Conservation (phyloP, 495 filamentous ascomycete species). For the Podospora pseudocomata region DNA sequence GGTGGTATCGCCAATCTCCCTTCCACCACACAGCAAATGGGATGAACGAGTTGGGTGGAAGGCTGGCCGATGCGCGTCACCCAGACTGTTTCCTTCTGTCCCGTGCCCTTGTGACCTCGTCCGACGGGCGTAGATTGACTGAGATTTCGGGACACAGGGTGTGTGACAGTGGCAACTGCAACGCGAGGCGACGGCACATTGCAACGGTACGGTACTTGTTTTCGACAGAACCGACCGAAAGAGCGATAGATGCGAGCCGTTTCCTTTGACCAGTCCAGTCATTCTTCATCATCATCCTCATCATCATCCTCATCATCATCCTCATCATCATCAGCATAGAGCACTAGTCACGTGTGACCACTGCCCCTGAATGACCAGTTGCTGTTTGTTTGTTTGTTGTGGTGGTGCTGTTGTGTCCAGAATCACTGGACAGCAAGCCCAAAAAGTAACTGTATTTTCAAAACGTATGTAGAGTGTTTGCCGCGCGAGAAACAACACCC, state of each 20-base stretch:
- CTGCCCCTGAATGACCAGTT: constrained; percentile 8
- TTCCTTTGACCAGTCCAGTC: background rate
- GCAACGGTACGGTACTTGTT: background rate
- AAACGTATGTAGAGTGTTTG: background rate
- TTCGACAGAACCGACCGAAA: background rate
- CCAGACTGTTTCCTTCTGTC: background rate
- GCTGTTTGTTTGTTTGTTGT: constrained; percentile 7
- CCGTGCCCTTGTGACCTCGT: background rate
- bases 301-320: background rate
- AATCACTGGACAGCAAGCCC: background rate
- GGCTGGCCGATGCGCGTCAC: background rate
- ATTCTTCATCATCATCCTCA: background rate
- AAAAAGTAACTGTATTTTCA: background rate
- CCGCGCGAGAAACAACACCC: background rate
- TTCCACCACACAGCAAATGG: background rate
- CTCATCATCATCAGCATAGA: background rate
- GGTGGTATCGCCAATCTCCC: background rate
- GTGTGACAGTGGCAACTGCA: background rate
- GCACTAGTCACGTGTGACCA: background rate
- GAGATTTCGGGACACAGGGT: background rate
- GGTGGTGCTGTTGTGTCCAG: background rate
- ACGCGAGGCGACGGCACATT: background rate
- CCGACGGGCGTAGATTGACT: background rate
- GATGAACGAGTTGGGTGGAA: background rate
- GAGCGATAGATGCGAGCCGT: background rate